These are phyloP conservation scores for Hypomontagnella monticulosa DNA, from an alignment of 495 filamentous ascomycete species.

Conservation along the genomic window DNA sequence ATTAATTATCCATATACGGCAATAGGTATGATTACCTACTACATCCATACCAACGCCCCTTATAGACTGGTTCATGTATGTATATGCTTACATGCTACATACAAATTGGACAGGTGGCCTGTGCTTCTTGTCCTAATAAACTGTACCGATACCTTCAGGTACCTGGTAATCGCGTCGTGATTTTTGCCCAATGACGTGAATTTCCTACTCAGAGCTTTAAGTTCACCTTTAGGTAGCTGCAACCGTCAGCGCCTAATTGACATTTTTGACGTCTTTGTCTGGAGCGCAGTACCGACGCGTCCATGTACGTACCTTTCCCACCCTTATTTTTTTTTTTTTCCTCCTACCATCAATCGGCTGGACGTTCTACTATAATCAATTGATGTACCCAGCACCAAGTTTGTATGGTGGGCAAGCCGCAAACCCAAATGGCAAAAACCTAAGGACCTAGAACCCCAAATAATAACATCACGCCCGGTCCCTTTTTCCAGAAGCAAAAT, in stretches of 20 bases:
- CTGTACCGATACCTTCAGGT: slow-evolving; percentile 2
- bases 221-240: not conserved
- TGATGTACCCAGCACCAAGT: too few species aligned
- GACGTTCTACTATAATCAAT: too few species aligned
- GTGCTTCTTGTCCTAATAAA: not conserved
- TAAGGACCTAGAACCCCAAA: slow-evolving; percentile 18
- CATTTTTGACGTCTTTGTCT: not conserved
- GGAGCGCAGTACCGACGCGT: slow-evolving; percentile 1
- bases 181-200: slow-evolving; percentile 34
- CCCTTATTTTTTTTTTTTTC: too few species aligned
- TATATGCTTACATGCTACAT: not conserved
- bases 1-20: too few species aligned
- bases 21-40: too few species aligned
- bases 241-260: slow-evolving; percentile 20
- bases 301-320: not conserved
- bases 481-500: slow-evolving; percentile 25
- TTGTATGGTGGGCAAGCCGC: too few species aligned
- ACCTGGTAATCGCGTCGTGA: slow-evolving; percentile 22
- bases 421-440: not conserved
- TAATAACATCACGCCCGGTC: slow-evolving; percentile 40
- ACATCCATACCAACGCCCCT: too few species aligned
- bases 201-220: not conserved
- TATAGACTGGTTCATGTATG: not conserved
- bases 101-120: not conserved
- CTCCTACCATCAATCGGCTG: too few species aligned